Conservation (phyloP, 192 early-diverging fungal genomes). For the Podila horticola region DNA sequence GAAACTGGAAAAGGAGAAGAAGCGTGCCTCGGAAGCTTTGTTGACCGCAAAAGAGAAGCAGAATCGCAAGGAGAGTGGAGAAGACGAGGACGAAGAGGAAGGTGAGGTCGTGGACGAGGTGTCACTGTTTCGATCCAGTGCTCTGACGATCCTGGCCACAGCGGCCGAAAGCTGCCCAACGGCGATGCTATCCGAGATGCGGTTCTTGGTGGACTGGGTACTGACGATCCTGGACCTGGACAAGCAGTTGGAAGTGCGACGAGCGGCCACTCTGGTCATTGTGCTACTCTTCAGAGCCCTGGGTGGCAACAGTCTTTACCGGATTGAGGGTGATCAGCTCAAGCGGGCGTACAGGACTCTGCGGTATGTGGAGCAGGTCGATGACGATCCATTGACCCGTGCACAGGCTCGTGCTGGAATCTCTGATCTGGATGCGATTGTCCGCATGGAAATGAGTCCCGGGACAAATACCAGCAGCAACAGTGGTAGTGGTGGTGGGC, state of each 20-base stretch:
- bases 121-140: conserved; percentile 62
- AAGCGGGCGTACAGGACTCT: conserved; percentile 66
- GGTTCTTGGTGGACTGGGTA: conserved; percentile 74
- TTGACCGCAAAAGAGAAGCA: conserved; percentile 36
- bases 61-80: not conserved
- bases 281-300: conserved; percentile 79
- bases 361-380: conserved; percentile 68
- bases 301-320: conserved; percentile 55
- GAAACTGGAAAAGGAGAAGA: conserved; percentile 8
- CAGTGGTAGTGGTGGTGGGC: too few species aligned
- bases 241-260: conserved; percentile 67
- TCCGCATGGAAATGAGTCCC: conserved; percentile 52
- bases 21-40: conserved; percentile 30
- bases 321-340: conserved; percentile 68
- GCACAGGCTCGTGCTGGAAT: conserved; percentile 77
- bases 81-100: conserved; percentile 8
- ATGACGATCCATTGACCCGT: conserved; percentile 77
- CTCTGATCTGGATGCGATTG: conserved; percentile 72
- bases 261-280: conserved; percentile 77
- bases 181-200: conserved; percentile 73
- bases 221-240: conserved; percentile 76
- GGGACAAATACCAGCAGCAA: not conserved
- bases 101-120: conserved; percentile 23
- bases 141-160: conserved; percentile 71
- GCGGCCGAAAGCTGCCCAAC: conserved; percentile 79